These are phyloP conservation scores for Paecilomyces sp. DNA, from an alignment of 2,329 filamentous ascomycete species.

Conservation along the genomic window DNA sequence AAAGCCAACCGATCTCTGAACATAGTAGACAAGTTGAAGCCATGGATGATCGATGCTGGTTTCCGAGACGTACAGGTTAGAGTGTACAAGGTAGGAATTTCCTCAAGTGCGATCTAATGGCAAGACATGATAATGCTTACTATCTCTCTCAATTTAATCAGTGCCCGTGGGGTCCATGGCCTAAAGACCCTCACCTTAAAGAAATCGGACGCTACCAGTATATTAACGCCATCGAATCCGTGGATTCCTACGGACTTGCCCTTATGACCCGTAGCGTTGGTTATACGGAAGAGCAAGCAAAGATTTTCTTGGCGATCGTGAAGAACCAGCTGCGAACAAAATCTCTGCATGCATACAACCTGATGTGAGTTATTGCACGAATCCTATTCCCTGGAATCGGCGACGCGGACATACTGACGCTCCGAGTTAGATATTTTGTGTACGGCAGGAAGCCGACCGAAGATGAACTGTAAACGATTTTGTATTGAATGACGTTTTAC, in stretches of 20 bases:
- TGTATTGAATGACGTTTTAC: background rate
- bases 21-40: background rate
- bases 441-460: background rate
- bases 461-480: background rate
- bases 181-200: constrained; percentile 5
- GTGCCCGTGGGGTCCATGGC: constrained; percentile 8
- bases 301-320: background rate
- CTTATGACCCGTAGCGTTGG: constrained; percentile 15
- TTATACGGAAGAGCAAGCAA: constrained; percentile 10
- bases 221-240: constrained; percentile 10
- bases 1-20: background rate
- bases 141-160: background rate
- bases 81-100: background rate
- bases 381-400: background rate
- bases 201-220: constrained; percentile 9
- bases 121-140: background rate
- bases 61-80: background rate
- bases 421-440: background rate
- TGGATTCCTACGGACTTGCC: constrained; percentile 14
- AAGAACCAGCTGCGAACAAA: background rate
- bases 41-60: background rate
- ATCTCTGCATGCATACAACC: background rate
- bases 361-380: background rate
- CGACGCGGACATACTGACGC: background rate
- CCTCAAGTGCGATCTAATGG: background rate